Evolutionary conservation across 148 eudicot species (phyloP), one percentile per base, ranked within the genome.

Genomic region (Fagopyrum tataricum): DNA sequence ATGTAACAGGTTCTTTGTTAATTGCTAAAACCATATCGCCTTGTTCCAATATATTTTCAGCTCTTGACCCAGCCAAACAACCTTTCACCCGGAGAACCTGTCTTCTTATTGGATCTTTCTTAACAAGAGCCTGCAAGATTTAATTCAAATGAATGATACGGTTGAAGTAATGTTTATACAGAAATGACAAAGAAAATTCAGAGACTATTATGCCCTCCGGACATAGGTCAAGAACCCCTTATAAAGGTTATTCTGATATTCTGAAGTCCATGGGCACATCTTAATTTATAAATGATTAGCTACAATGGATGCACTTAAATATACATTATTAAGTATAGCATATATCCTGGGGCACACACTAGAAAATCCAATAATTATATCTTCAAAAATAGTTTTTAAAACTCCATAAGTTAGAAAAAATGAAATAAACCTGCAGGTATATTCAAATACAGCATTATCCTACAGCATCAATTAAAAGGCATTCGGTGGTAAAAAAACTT

Each of bases 21-120:
- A 94, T 82, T 74, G 97, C 98, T 83, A 94, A 83, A 59, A 94
- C 78, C 98, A 94, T 94, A 80, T 94, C 98, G 80, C 92, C 91
- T 82, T 91, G 96, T 79, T 94, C 97, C 79, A 94, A 80, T 76
- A 84, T 70, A 73, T 88, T 89, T 62, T 85, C 93, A 75, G 97
- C 97, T 76, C 80, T 91, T 74, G 98, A 94, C 68, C 97, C 97
- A 75, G 98, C 98, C 82, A 91, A 84, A 84, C 98, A 94, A 75
- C 97, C 91, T 87, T 94, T 91, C 70, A 94, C 98, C 73, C 93
- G 89, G 61, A 94, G 83, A 62, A 94, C 98, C 82, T 94, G 98
- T 47, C 97, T 90, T 84, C 97, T 84, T 52, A 87, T 67, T 62
- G 98, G 96, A 82, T 94, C 98, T 79, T 90, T 91, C 82, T 83